phyloP scores from a whole-genome alignment of 2,329 filamentous ascomycete species.

The Trichoderma breve region DNA sequence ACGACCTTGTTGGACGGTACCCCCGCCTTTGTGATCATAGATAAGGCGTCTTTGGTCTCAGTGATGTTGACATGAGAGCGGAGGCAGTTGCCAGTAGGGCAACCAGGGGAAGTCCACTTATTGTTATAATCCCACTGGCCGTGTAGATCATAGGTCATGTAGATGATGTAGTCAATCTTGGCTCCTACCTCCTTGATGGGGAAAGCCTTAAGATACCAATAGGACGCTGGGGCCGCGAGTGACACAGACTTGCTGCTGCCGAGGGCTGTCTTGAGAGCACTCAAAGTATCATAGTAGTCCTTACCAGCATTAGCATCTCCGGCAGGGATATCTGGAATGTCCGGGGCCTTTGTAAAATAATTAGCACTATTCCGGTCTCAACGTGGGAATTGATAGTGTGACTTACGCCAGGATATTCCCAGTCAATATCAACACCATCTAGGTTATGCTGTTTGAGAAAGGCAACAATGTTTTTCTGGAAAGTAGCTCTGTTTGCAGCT shows the following conservation, averaged over 20 bases:
- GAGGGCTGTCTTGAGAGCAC: not conserved
- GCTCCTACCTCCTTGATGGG: conserved; percentile 30
- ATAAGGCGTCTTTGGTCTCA: conserved; percentile 31
- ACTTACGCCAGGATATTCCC: conserved; percentile 42
- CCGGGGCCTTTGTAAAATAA: conserved; percentile 19
- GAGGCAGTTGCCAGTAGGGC: conserved; percentile 12
- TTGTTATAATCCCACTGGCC: conserved; percentile 31
- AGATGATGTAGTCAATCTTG: conserved; percentile 36
- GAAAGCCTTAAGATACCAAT: conserved; percentile 31
- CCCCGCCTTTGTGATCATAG: conserved; percentile 32
- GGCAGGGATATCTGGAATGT: conserved; percentile 32
- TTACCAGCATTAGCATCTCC: conserved; percentile 17
- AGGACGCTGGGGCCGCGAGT: conserved; percentile 25
- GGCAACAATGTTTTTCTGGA: conserved; percentile 37
- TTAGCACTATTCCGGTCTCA: not conserved
- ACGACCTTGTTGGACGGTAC: conserved; percentile 28
- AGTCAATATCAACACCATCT: conserved; percentile 47
- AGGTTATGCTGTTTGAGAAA: conserved; percentile 41
- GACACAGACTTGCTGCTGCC: conserved; percentile 29
- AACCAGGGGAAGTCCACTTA: conserved; percentile 21
- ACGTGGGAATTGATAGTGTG: not conserved
- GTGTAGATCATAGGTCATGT: conserved; percentile 35
- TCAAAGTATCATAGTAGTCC: not conserved
- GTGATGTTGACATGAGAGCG: conserved; percentile 21
- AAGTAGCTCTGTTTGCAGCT: conserved; percentile 36